Conservation (phyloP, 257 asterid species). For the Ajuga chamaepitys region DNA sequence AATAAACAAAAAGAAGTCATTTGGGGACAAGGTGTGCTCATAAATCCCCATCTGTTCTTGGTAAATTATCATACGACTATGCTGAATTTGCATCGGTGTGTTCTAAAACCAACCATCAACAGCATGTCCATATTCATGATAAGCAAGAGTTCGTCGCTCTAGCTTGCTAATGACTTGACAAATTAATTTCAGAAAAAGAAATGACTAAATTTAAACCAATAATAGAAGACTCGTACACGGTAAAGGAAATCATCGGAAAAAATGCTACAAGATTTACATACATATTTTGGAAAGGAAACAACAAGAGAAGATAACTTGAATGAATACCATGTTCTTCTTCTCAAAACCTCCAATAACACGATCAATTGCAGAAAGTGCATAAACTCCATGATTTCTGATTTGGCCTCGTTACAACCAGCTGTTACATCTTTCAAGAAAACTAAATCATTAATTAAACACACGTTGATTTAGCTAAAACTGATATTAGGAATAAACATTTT, state of each 20-base stretch:
- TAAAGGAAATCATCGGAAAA: not conserved
- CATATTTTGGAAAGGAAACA: not conserved
- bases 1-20: no score
- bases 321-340: constrained; percentile 58
- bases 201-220: no score
- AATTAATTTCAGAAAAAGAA: not conserved
- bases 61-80: constrained; percentile 55
- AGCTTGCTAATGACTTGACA: constrained; percentile 56
- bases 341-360: constrained; percentile 77
- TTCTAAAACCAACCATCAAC: constrained; percentile 74
- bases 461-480: not conserved
- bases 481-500: not conserved
- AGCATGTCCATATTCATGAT: constrained; percentile 81
- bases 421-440: constrained; percentile 69
- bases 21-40: constrained; percentile 24
- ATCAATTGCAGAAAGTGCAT: constrained; percentile 74
- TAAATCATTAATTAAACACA: constrained; percentile 17
- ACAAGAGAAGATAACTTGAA: not conserved
- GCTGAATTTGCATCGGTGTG: constrained; percentile 42
- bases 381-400: constrained; percentile 84
- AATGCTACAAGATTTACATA: not conserved
- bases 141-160: constrained; percentile 63
- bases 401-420: constrained; percentile 87
- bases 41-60: constrained; percentile 63
- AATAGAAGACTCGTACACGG: not conserved